Base-by-base conservation (phyloP, 148 eudicot genomes). In the Polygonum maritimum region DNA sequence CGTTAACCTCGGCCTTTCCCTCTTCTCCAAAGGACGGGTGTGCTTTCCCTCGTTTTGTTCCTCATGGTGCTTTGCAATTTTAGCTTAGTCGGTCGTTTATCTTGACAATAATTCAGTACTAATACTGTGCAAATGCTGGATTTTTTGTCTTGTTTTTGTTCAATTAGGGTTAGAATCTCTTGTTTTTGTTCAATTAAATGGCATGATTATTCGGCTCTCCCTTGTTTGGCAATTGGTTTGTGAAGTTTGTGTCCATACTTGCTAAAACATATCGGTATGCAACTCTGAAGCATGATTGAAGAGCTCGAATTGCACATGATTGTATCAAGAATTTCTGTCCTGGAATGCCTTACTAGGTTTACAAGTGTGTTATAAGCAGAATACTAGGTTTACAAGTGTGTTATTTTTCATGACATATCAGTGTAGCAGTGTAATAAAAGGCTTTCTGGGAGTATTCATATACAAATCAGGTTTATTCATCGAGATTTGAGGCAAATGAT, bases 1-100 rank as follows among this genome's bases (percentile, higher is more conserved):
- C 69, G 90, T 94, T 70, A 94, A 92, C 44, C 74, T 82, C 78
- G 98, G 98, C 5, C 98, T 94, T 52, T 81, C 97, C 49, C 91
- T 95, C 79, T 95, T 95, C 75, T 85, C 96, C 81, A 92, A 80
- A 87, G 98, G 97, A 77, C 81, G 97, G 94, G 98, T 95, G 76
- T 62, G 83, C 54, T 21, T 58, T 67, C 18, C 12, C 22, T 26
- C 2, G 3, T 13, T 67, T 38, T 67, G 0, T 3, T 36, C 44
- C 2, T 63, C 40, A 12, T 9, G 12, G 0, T 57, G 2, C 69
- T 62, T 62, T 3, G 1, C 33, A 35, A 35, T 67, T 67, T 36
- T 45, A 15, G 71, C 38, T 67, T 14, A 67, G 38, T 67, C 38
- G 45, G 71, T 36, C 10, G 21, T 67, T 67, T 16, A 41, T 67